Base-by-base conservation (phyloP, 495 filamentous ascomycete species). In the Penicillium dipodomyicola region DNA sequence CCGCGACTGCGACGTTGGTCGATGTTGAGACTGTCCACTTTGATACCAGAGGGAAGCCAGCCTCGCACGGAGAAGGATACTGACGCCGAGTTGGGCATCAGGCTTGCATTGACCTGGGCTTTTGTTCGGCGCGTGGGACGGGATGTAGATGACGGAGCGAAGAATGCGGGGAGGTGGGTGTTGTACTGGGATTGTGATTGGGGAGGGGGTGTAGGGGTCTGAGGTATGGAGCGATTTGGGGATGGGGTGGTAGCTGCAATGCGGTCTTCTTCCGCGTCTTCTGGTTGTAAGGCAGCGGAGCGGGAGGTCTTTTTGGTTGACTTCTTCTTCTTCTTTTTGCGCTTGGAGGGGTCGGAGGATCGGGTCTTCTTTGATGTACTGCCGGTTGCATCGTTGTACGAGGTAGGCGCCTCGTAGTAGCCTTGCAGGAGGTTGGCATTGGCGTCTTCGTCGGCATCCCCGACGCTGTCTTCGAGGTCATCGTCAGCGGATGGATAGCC, bases 11-110 rank as follows among this genome's bases (percentile, higher is more conserved):
- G 91, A 62, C 89, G 85, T n/a, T 82, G 77, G 65, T 97, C 92
- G 45, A 99, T 80, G 33, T 83, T 79, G 51, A 99, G 80, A 64
- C 89, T 91, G 50, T 97, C 94, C 3, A 99, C 91, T 67, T 84
- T 92, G 56, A 99, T 87, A 27, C 94, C 94, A 66, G 94, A 97
- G 6, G 92, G 85, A 59, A 97, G 74, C 94, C 94, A 97, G 12
- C 95, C 95, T 69, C 91, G 92, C 14, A 97, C 90, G 27, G 85
- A 83, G 72, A 99, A 99, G 45, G 88, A 92, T 43, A 97, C 84
- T 5, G 85, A 85, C 5, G 91, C 91, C 48, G 89, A 92, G 54
- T 80, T 88, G 12, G 94, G 94, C 94, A 99, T 99, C 4, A 96
- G 80, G 41, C 84, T 85, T 63, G 87, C 86, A 67, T 93, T 92